Evolutionary conservation across 2,329 filamentous ascomycete genomes (phyloP), one percentile per base, ranked within the genome.

Genomic region (Elsinoe arachidis): DNA sequence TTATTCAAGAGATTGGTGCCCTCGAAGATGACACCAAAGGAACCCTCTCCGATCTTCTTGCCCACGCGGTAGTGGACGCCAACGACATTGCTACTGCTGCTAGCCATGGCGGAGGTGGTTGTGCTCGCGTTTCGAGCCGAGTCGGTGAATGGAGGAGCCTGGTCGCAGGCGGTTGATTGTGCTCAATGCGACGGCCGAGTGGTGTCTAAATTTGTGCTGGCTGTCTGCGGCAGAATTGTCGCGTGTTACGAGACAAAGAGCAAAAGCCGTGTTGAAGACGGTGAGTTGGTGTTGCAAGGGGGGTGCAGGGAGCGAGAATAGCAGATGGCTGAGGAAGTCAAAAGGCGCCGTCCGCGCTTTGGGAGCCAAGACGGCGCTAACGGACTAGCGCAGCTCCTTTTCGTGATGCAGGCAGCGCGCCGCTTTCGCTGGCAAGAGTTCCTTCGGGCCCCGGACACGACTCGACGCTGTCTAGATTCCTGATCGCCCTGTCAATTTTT

Each of bases 21-120:
- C 75, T 96, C 91, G 68, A 96, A 96, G 70, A 96, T 96, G 67
- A 96, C 91, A 78, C 91, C 91, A 69, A 96, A 96, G 30, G 90
- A 96, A 63, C 91, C 91, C 82, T 96, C 91, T 73, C 93, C 93
- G 67, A 99, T 97, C 80, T 99, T 99, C 83, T 97, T 97, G 68
- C 93, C 93, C 64, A 99, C 93, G 64, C 93, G 84, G 76, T 99
- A 99, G 78, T 99, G 93, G 65, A 99, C 93, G 71, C 93, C 93
- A 69, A 97, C 93, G 65, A 99, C 93, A 76, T 97, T 97, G 61
- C 90, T 96, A 62, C 89, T 93, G 60, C 87, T 90, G 63, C 88
- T 91, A 59, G 89, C 84, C 89, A 93, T 93, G 68, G 71, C 34
- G 43, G 41, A n/a, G 54, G 43, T 71, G 65, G 44, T 35, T 30